Base-by-base conservation (phyloP, 495 filamentous ascomycete species). In the Podospora comata region DNA sequence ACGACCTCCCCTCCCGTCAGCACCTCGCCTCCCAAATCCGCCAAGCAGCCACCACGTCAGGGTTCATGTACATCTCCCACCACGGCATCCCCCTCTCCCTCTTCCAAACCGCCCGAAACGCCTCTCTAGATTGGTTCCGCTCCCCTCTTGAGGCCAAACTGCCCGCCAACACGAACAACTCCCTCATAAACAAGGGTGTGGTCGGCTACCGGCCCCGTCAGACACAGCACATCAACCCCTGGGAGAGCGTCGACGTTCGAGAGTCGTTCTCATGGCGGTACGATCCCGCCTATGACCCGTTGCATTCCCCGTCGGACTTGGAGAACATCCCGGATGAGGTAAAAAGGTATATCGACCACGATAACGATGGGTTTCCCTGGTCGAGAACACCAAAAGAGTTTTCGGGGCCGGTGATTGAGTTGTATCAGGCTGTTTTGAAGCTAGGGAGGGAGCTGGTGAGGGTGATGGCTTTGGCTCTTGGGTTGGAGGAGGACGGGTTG, bases 41-140 rank as follows among this genome's bases (percentile, higher is more conserved):
- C 39, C 68, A 73, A 30, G 82, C 81, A 3, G 82, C 81, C 55
- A 79, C 75, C 3, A 80, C 67, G 56, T 74, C 71, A 2, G 83
- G 83, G 18, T 85, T 85, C 74, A 83, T 85, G 76, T 84, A 83
- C 73, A 83, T 85, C 70, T 77, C 77, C 62, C 82, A 85, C 65
- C 85, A 86, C 73, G 81, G 83, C 0, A 83, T 87, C 48, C 62
- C 79, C 0, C 71, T 82, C 16, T 66, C 76, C 0, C 54, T 82
- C 0, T 80, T 83, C 61, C 67, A 78, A 11, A 32, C 71, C 23
- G 74, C 75, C 5, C 67, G 73, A 30, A 30, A 23, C 23, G 65
- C 68, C 4, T 75, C 79, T 0, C 72, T 81, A 20, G 72, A 69
- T 0, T 87, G 86, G 70, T 87, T 87, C 73, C 71, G 68, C 23